Base-by-base conservation (phyloP, 257 asterid genomes). In the Ophiorrhiza pumila region DNA sequence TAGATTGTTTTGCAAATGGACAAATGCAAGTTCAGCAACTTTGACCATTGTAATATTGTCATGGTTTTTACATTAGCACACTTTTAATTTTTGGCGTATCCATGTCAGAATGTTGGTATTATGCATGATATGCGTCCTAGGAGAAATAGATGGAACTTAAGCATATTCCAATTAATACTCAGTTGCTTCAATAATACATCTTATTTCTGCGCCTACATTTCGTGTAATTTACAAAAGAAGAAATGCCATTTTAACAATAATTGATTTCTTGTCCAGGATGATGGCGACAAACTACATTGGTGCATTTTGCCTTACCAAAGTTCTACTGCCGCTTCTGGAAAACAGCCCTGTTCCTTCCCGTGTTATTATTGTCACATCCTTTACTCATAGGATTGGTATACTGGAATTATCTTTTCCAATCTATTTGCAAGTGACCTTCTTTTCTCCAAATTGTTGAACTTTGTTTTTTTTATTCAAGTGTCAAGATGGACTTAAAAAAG, bases 361-460 rank as follows among this genome's bases (percentile, higher is more conserved):
- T 59, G 90, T 93, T 83, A 91, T 91, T 69, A 93, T 88, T 64
- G 88, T 93, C 75, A 70, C 98, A 71, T 93, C 98, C 69, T 93
- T 93, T 71, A 93, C 98, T 14, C 98, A 93, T 85, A 79, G 92
- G 80, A 89, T 69, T 80, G 96, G 98, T 93, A 83, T 78, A 77
- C 45, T 65, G 68, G 58, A 8, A 25, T 34, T 43, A n/a, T 34
- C 49, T 59, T 20, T 43, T 57, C n/a, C 25, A 32, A 11, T 68
- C 31, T 53, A 53, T 61, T 56, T 43, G 35, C 59, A 57, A 65
- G 52, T 45, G 7, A 34, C 50, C 41, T 46, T 56, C 8, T 56
- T 9, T 23, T 23, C 25, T 50, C 31, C 31, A 0, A 46, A 29
- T 45, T 47, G 13, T 32, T 56, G 17, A 47, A 60, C 17, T 32